Conservation (phyloP, 163 green algal genomes). For the Chloromonas sp. region DNA sequence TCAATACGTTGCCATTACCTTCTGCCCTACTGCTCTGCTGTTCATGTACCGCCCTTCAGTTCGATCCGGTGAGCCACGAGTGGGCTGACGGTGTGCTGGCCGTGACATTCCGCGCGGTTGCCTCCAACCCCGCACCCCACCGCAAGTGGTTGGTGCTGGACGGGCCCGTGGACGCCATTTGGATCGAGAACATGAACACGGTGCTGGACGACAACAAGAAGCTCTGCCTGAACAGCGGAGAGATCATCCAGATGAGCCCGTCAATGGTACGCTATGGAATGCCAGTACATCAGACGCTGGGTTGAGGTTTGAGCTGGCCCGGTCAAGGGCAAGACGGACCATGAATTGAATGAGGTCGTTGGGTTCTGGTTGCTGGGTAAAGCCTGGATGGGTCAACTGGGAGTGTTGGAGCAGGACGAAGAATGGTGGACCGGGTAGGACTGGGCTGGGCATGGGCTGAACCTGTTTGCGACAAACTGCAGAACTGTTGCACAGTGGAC, state of each 20-base stretch:
- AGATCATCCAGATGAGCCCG: slow-evolving; percentile 61
- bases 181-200: slow-evolving; percentile 71
- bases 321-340: too few species aligned
- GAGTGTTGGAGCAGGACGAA: too few species aligned
- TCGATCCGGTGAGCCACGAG: slow-evolving; percentile 54
- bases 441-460: too few species aligned
- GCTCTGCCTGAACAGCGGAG: slow-evolving; percentile 34
- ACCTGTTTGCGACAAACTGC: neutral
- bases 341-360: too few species aligned
- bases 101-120: slow-evolving; percentile 48
- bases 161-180: slow-evolving; percentile 72
- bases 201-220: too few species aligned
- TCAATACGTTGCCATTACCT: too few species aligned
- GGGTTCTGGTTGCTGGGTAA: too few species aligned
- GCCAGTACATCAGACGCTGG: too few species aligned
- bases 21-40: neutral
- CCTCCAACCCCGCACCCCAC: slow-evolving; percentile 34
- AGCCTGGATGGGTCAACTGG: too few species aligned
- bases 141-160: slow-evolving; percentile 66
- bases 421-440: too few species aligned
- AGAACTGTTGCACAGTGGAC: neutral
- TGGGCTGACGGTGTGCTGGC: slow-evolving; percentile 68
- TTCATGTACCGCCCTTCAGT: slow-evolving; percentile 12
- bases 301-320: too few species aligned
- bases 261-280: slow-evolving; percentile 27